Evolutionary conservation across 2,329 filamentous ascomycete species (phyloP).

Genomic region (Penicillium verrucosum): DNA sequence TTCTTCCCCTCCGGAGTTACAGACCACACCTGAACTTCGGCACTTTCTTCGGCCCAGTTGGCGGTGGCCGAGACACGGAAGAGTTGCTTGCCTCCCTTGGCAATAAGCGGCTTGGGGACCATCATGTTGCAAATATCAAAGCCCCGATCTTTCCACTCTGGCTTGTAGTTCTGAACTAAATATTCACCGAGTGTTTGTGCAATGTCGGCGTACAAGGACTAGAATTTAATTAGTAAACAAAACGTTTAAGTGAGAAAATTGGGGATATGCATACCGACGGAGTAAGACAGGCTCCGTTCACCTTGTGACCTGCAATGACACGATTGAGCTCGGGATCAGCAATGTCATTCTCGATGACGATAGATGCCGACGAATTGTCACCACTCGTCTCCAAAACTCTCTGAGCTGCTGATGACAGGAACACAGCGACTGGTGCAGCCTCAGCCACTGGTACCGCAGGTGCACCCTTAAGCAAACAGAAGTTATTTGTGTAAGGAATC

Average conservation of each 20-base stretch:
- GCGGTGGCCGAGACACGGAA: slow-evolving; percentile 38
- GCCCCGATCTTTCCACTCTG: slow-evolving; percentile 29
- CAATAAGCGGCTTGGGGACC: slow-evolving; percentile 56
- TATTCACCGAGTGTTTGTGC: slow-evolving; percentile 37
- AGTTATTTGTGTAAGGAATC: slow-evolving; percentile 36
- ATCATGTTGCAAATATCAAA: slow-evolving; percentile 37
- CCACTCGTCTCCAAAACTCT: slow-evolving; percentile 29
- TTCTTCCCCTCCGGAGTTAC: slow-evolving; percentile 39
- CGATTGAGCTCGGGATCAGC: slow-evolving; percentile 33
- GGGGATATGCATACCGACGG: slow-evolving; percentile 26
- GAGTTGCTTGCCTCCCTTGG: slow-evolving; percentile 38
- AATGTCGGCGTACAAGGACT: slow-evolving; percentile 40
- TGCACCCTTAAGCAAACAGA: slow-evolving; percentile 34
- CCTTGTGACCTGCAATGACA: slow-evolving; percentile 38
- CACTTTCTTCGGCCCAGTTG: slow-evolving; percentile 34
- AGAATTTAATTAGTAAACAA: slow-evolving; percentile 2
- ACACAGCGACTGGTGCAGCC: slow-evolving; percentile 19
- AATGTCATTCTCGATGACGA: slow-evolving; percentile 38
- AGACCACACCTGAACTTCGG: slow-evolving; percentile 35
- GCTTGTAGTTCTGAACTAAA: slow-evolving; percentile 34
- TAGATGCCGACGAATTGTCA: slow-evolving; percentile 25
- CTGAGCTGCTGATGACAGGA: slow-evolving; percentile 32
- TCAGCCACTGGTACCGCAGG: slow-evolving; percentile 21
- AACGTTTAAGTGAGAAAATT: slow-evolving; percentile 1
- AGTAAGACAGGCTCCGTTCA: slow-evolving; percentile 36